Evolutionary conservation across 2,329 filamentous ascomycete species (phyloP), one percentile per base, ranked within the genome.

Genomic region (Exserohilum turcica): DNA sequence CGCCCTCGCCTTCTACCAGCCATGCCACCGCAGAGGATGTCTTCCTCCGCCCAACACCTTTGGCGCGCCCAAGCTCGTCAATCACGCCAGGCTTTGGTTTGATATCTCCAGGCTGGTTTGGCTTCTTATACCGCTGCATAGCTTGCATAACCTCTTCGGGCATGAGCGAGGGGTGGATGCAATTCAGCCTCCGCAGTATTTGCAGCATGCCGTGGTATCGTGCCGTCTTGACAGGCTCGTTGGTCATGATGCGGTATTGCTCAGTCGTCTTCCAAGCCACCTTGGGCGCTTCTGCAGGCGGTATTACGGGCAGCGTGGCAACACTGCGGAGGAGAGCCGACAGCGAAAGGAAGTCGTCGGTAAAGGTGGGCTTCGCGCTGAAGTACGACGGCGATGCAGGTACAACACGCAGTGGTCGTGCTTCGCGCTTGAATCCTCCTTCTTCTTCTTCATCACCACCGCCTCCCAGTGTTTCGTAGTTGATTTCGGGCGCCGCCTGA

Each of bases 351-450:
- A 89, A 85, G 67, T 90, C 84, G 77, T 99, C 94, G 76, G 88
- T 94, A 80, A 96, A 97, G 48, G 83, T 81, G 1, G 92, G 89
- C 56, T 88, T 88, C 46, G 88, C 88, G 46, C 91, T 92, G 79
- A 97, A 99, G 78, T 99, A 99, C n/a, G 93, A 94, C 2, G 91
- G 87, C 31, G 92, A 96, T 21, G 83, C 82, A 16, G 94, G 94
- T 31, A 97, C 79, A 18, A 95, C 80, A 61, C 94, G 90, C 47
- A 90, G 65, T 19, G 64, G 71, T 40, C 62, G 55, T 36, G 79
- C 65, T 3, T 71, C 38, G 16, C 43, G 43, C 15, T 52, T 52
- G n/a, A n/a, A n/a, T n/a, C 43, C 43, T 54, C 29, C 45, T n/a
- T n/a, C n/a, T n/a, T n/a, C 57, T 43, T 35, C 57, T 19, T 58